A percentile compares a stretch with the other conserved stretches of the same genome.
phyloP scores from a whole-genome alignment of 1,139 yeast genomes.

The Protomyces pachydermus region DNA sequence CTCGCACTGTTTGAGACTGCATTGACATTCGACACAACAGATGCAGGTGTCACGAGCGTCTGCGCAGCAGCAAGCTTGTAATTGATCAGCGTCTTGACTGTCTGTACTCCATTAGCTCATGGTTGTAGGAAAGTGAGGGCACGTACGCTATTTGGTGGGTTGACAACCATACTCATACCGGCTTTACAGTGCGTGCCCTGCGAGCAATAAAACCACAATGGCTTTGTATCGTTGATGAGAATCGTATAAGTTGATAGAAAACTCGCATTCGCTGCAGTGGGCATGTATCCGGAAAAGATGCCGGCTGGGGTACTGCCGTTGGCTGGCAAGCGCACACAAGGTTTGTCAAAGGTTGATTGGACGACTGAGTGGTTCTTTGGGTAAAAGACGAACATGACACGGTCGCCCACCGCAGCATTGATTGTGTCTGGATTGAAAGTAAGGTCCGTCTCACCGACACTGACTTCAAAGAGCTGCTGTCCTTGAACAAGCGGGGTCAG shows the following conservation, averaged over 20 bases:
- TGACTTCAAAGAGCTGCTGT: slow-evolving; percentile 13
- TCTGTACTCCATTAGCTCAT: not conserved
- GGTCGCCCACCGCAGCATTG: slow-evolving; percentile 32
- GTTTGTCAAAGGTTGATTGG: slow-evolving; percentile 31
- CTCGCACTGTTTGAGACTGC: not conserved
- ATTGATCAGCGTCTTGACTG: not conserved
- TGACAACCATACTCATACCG: slow-evolving; percentile 34
- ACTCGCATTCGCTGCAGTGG: slow-evolving; percentile 10
- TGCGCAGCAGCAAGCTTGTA: not conserved
- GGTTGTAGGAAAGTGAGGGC: no score
- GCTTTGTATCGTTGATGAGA: slow-evolving; percentile 31
- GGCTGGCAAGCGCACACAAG: slow-evolving; percentile 30
- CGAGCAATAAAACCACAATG: slow-evolving; percentile 34
- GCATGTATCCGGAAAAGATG: slow-evolving; percentile 31
- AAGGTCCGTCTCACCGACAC: slow-evolving; percentile 24
- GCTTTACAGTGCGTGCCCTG: slow-evolving; percentile 33
- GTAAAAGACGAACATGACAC: slow-evolving; percentile 30
- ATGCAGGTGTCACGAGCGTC: not conserved
- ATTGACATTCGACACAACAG: not conserved
- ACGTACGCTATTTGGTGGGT: slow-evolving; percentile 22
- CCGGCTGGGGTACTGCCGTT: slow-evolving; percentile 17
- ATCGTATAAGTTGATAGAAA: slow-evolving; percentile 29
- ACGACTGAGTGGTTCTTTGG: slow-evolving; percentile 32
- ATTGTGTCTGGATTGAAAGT: slow-evolving; percentile 30
- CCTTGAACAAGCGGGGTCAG: not conserved